phyloP scores from a whole-genome alignment of 1,284 basidiomycete species.

The Leccinum pachyderme region DNA sequence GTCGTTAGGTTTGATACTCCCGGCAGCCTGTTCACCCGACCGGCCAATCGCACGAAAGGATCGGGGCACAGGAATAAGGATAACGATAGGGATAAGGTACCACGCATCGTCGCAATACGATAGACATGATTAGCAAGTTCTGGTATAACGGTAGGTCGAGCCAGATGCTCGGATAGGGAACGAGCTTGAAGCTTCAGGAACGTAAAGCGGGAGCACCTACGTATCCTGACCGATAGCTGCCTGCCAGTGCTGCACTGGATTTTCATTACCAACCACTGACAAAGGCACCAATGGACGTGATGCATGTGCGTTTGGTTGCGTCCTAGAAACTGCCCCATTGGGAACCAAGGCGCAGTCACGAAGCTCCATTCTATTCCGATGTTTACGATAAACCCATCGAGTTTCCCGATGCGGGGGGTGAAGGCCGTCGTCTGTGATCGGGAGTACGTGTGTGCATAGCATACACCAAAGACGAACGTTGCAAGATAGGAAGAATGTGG shows the following conservation, averaged over 20 bases:
- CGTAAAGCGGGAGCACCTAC: neutral
- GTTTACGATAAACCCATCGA: neutral
- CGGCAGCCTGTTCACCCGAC: neutral
- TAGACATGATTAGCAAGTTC: too few species aligned
- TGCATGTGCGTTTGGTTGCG: neutral
- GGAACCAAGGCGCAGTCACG: neutral
- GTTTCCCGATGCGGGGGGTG: neutral
- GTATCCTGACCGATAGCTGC: neutral
- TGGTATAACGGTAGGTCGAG: neutral
- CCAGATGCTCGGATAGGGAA: neutral
- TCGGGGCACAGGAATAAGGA: conserved; percentile 7
- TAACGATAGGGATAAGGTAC: neutral
- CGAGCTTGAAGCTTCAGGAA: neutral
- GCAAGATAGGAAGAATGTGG: neutral
- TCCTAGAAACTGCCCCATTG: neutral
- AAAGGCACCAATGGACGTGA: neutral
- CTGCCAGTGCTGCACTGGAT: neutral
- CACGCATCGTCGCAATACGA: neutral
- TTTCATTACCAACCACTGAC: neutral
- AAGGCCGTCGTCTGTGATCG: neutral
- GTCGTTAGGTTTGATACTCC: neutral
- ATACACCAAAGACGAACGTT: neutral
- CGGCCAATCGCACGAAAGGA: conserved; percentile 13
- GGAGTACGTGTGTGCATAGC: neutral
- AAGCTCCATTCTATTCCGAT: neutral